These are phyloP conservation scores for Pseudocercospora pini-densiflorae DNA, from an alignment of 2,329 filamentous ascomycete species.

Conservation along the genomic window DNA sequence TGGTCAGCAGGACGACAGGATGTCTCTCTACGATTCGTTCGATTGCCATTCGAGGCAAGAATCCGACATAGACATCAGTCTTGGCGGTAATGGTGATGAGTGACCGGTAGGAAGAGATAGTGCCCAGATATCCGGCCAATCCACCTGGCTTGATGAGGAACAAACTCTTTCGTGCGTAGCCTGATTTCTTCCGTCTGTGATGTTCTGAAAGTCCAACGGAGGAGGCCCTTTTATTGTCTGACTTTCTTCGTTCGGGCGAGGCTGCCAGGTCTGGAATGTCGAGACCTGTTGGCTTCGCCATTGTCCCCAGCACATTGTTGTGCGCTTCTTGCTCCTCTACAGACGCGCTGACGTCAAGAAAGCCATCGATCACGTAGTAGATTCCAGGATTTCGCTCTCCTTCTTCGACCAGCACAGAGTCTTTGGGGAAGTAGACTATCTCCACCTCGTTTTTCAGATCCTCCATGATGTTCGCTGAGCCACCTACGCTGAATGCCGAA, in stretches of 20 bases:
- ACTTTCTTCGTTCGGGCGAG: slow-evolving; percentile 21
- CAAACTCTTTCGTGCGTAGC: slow-evolving; percentile 66
- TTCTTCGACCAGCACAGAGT: slow-evolving; percentile 92
- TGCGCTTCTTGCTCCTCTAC: slow-evolving; percentile 64
- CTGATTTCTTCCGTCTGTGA: slow-evolving; percentile 44
- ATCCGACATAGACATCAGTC: slow-evolving; percentile 97
- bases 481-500: slow-evolving; percentile 56
- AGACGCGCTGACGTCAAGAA: slow-evolving; percentile 90
- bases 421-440: slow-evolving; percentile 96
- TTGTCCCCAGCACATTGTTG: slow-evolving; percentile 50
- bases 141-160: slow-evolving; percentile 94
- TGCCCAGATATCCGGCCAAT: slow-evolving; percentile 91
- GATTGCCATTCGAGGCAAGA: slow-evolving; percentile 80
- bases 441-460: slow-evolving; percentile 92
- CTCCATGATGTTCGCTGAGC: slow-evolving; percentile 69
- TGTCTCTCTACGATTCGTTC: slow-evolving; percentile 93
- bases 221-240: slow-evolving; percentile 27
- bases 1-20: slow-evolving; percentile 88
- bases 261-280: slow-evolving; percentile 40
- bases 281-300: slow-evolving; percentile 40
- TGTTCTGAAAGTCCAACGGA: slow-evolving; percentile 36
- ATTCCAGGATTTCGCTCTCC: slow-evolving; percentile 95
- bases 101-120: slow-evolving; percentile 91
- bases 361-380: slow-evolving; percentile 98
- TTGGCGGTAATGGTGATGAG: slow-evolving; percentile 97